A percentile compares a stretch with the other conserved stretches of the same genome.
phyloP scores from a whole-genome alignment of 2,329 filamentous ascomycete genomes.

The Penicillium sp. region DNA sequence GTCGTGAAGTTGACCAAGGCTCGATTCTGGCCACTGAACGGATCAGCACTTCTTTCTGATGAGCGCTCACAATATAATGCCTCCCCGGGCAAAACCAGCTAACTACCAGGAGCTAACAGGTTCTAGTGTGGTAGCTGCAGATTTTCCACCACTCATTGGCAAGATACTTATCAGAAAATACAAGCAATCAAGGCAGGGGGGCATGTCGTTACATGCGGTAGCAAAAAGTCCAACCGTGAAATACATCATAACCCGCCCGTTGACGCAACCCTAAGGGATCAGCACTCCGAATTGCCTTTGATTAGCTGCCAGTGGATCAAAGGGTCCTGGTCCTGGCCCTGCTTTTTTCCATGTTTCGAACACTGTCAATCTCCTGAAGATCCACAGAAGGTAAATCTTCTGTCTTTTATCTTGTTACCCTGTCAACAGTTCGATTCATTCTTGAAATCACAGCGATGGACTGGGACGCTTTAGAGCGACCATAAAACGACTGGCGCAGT shows the following conservation, averaged over 20 bases:
- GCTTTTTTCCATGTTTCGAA: conserved; percentile 10
- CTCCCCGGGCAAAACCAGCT: conserved; percentile 6
- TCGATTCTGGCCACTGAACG: conserved; percentile 20
- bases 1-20: conserved; percentile 15
- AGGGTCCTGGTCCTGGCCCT: background rate
- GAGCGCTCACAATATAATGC: conserved; percentile 8
- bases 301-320: conserved; percentile 10
- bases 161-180: background rate
- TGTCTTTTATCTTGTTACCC: conserved; percentile 2
- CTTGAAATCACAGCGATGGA: conserved; percentile 14
- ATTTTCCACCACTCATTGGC: conserved; percentile 9
- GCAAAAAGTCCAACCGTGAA: conserved; percentile 1
- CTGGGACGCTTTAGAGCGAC: background rate
- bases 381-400: conserved; percentile 12
- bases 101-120: background rate
- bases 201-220: conserved; percentile 17
- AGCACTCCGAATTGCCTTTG: conserved; percentile 10
- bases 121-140: background rate
- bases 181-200: conserved; percentile 3
- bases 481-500: conserved; percentile 12
- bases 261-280: conserved; percentile 22
- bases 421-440: conserved; percentile 3
- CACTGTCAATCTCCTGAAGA: conserved; percentile 20
- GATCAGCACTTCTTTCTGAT: conserved; percentile 16
- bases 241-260: conserved; percentile 2